Conservation (phyloP, 2,329 filamentous ascomycete species). For the Plectosphaerella plurivora region DNA sequence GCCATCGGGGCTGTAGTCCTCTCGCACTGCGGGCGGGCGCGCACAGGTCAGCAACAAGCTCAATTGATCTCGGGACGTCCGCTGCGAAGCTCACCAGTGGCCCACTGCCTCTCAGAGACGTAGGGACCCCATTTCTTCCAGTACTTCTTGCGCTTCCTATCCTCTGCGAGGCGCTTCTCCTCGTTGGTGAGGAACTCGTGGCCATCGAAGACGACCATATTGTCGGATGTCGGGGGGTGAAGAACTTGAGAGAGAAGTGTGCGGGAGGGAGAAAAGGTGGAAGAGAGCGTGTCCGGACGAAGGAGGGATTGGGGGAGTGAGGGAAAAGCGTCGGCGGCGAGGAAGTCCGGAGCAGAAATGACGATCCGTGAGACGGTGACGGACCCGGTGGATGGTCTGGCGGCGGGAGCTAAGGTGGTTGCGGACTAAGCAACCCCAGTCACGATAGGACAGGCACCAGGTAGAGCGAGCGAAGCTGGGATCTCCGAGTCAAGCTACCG, state of each 20-base stretch:
- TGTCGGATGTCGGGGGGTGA: background rate
- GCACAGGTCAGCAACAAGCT: conserved; percentile 14
- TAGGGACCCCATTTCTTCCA: conserved; percentile 99
- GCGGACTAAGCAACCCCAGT: background rate
- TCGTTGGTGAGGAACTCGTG: conserved; percentile 86
- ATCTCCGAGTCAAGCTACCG: too few species aligned
- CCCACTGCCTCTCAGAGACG: conserved; percentile 91
- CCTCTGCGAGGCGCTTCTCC: conserved; percentile 84
- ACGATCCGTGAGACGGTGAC: too few species aligned
- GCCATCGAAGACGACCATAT: conserved; percentile 86
- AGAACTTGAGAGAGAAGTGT: background rate
- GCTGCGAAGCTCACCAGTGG: conserved; percentile 61
- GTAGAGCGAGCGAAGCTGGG: too few species aligned
- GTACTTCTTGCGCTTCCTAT: conserved; percentile 78
- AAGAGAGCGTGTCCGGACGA: background rate
- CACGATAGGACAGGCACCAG: background rate
- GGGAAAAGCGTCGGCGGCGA: background rate
- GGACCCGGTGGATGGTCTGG: background rate
- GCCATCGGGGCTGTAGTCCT: conserved; percentile 86
- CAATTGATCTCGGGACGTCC: background rate
- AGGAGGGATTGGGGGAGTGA: background rate
- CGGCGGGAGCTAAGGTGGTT: background rate
- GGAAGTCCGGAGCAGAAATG: background rate
- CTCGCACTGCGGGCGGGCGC: conserved; percentile 56
- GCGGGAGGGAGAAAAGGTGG: background rate